Evolutionary conservation across 345 rosid species (phyloP).

Genomic region (Eucalyptus sp.): DNA sequence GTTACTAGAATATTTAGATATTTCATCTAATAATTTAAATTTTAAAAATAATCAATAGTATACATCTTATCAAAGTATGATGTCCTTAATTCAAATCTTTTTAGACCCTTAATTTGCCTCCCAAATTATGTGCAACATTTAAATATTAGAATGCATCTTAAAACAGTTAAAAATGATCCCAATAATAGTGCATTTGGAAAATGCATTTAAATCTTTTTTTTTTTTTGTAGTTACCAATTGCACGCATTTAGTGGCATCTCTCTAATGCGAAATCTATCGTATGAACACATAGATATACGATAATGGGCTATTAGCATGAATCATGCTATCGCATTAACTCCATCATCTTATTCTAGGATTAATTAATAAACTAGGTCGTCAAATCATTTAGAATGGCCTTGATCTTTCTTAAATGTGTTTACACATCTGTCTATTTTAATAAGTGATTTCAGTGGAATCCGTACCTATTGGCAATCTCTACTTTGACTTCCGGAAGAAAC

Average conservation of each 20-base stretch:
- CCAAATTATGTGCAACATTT: not conserved
- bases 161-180: accelerated
- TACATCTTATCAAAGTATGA: not conserved
- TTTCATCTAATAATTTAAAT: not conserved
- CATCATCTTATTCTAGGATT: not conserved
- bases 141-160: not conserved
- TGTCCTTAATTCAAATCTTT: not conserved
- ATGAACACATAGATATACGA: not conserved
- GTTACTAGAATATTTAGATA: not conserved
- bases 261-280: not conserved
- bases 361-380: not conserved
- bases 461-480: not conserved
- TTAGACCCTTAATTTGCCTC: not conserved
- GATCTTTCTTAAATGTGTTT: not conserved
- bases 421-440: not conserved
- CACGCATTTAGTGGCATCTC: not conserved
- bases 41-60: not conserved
- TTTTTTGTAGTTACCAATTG: not conserved
- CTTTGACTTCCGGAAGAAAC: not conserved
- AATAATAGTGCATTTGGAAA: not conserved
- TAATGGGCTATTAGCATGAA: not conserved
- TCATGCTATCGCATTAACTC: not conserved
- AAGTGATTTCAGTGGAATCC: not conserved
- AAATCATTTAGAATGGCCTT: not conserved
- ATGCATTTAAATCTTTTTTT: not conserved